A percentile compares a stretch with the other conserved stretches of the same genome.
phyloP scores from a whole-genome alignment of 768 basidiomycete genomes.

The Termitomyces bulborhizus region DNA sequence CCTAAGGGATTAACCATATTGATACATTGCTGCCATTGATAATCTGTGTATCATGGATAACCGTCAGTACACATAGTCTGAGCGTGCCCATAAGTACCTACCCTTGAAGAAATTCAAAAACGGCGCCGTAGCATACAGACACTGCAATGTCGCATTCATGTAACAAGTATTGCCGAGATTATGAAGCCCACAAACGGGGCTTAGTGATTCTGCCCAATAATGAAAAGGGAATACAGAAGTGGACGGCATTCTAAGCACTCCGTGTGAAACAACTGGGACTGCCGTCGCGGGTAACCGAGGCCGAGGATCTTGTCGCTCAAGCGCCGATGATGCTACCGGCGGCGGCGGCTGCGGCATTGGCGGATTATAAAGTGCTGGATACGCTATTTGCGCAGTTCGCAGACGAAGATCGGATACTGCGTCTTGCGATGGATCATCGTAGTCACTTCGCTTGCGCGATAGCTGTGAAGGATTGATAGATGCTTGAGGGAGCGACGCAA shows the following conservation, averaged over 20 bases:
- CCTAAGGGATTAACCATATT: conserved; percentile 85
- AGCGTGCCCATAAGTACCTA: conserved; percentile 25
- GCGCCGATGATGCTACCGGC: conserved; percentile 57
- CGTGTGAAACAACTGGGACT: conserved; percentile 32
- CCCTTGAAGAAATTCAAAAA: conserved; percentile 92
- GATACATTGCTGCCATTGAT: conserved; percentile 75
- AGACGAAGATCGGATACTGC: conserved; percentile 41
- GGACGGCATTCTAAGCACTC: conserved; percentile 61
- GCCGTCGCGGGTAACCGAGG: conserved; percentile 42
- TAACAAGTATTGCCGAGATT: conserved; percentile 98
- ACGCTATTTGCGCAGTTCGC: conserved; percentile 59
- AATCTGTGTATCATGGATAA: conserved; percentile 37
- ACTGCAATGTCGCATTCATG: conserved; percentile 98
- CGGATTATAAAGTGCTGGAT: conserved; percentile 65
- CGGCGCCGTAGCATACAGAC: conserved; percentile 89
- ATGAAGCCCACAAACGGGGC: conserved; percentile 83
- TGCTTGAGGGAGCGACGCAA: conserved; percentile 75
- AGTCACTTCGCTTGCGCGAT: conserved; percentile 72
- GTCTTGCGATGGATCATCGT: conserved; percentile 72
- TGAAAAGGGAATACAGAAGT: conserved; percentile 60
- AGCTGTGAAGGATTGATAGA: conserved; percentile 73
- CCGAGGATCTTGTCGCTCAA: conserved; percentile 74
- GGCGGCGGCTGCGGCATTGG: conserved; percentile 75
- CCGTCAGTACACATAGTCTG: conserved; percentile 5
- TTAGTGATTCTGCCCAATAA: conserved; percentile 79